A percentile compares a stretch with the other conserved stretches of the same genome.
These are phyloP conservation scores for Yarrowia sp. DNA, from an alignment of 805 yeast genomes.

Conservation along the genomic window DNA sequence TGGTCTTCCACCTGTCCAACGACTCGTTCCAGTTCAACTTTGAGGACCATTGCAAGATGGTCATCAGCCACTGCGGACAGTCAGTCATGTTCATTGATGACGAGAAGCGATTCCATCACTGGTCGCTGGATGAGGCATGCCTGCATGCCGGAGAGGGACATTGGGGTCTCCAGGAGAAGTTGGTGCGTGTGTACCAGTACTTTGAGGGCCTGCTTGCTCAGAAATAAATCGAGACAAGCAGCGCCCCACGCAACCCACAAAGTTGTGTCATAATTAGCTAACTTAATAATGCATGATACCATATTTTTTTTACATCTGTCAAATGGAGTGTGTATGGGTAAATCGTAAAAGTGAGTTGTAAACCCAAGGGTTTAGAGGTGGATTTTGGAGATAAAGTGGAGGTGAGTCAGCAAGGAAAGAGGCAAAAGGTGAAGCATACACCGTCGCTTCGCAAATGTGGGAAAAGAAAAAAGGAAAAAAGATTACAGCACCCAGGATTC, in stretches of 20 bases:
- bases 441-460: too few species aligned
- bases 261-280: slow-evolving; percentile 18
- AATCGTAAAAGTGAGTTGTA: background rate
- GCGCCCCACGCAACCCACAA: background rate
- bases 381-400: background rate
- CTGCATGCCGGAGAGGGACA: slow-evolving; percentile 11
- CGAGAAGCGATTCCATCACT: slow-evolving; percentile 32
- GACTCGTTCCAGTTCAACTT: slow-evolving; percentile 94
- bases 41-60: slow-evolving; percentile 88
- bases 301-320: background rate
- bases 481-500: slow-evolving; percentile 24
- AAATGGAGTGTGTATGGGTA: background rate
- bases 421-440: too few species aligned
- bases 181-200: slow-evolving; percentile 23
- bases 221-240: background rate
- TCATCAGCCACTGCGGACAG: slow-evolving; percentile 72
- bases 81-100: slow-evolving; percentile 69
- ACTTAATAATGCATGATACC: slow-evolving; percentile 27
- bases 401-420: background rate
- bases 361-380: background rate
- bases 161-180: slow-evolving; percentile 19
- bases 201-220: slow-evolving; percentile 9
- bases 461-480: too few species aligned
- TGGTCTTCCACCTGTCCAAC: slow-evolving; percentile 90
- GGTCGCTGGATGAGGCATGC: slow-evolving; percentile 28